Evolutionary conservation across 805 yeast species (phyloP), one percentile per base, ranked within the genome.

Genomic region (Wickerhamiella alocasiicola): DNA sequence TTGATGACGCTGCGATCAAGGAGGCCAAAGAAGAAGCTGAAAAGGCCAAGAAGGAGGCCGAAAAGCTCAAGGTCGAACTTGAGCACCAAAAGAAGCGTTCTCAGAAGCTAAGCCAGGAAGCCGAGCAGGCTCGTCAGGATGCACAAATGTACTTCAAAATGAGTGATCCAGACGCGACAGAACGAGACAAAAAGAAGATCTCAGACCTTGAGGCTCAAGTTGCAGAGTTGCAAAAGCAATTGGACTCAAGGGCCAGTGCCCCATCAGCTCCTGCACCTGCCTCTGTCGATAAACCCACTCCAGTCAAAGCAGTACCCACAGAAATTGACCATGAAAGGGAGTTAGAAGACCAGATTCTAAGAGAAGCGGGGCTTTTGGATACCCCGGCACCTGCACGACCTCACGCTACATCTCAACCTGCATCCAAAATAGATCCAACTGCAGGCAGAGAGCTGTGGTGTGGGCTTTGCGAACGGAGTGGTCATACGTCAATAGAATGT

Each of bases 391-490:
- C 12, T 7, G 39, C 18, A 12, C 33, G 26, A 3, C 27, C 29
- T 12, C 24, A 36, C 4, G 25, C 29, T 6, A 36, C 19, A 6
- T 26, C 36, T 3, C 27, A 20, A 15, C 16, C 25, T 27, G 31
- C 60, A 9, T n/a, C 6, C 11, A 34, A 37, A 15, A 27, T 18
- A 11, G 91, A 83, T 55, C 80, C 87, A 1, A 67, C 85, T 0
- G 74, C 74, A 2, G 95, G 95, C 1, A 68, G 87, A 32, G 63
- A 63, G 20, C 68, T 73, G 46, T 88, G 95, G 94, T 88, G 98
- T 62, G 95, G 94, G 0, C 65, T 84, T 40, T 88, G 98, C 62
- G 97, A 88, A 57, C 65, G 83, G 41, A 76, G 74, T 33, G 98
- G 97, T 0, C 98, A 88, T 55, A 78, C 76, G 36, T 80, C 91